Conservation (phyloP, 2,329 filamentous ascomycete genomes). For the Fusarium hostae region DNA sequence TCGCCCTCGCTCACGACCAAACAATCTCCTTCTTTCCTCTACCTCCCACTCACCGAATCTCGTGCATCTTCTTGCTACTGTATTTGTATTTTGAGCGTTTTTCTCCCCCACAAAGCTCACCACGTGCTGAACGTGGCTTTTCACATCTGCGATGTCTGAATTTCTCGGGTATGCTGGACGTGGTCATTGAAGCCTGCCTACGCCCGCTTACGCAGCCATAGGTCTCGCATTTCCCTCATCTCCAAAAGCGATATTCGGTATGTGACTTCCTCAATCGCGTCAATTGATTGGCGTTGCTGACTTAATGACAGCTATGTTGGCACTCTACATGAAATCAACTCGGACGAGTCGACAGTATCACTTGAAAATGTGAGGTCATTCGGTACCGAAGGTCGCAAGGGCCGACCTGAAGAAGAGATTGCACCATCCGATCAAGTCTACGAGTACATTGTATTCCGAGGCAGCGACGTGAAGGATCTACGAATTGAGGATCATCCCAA, state of each 20-base stretch:
- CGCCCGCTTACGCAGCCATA: conserved; percentile 55
- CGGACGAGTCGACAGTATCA: conserved; percentile 94
- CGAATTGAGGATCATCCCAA: conserved; percentile 87
- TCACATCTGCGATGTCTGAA: conserved; percentile 63
- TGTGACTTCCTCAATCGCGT: conserved; percentile 47
- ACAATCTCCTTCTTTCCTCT: conserved; percentile 18
- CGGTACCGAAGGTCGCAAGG: conserved; percentile 90
- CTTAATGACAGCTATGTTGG: conserved; percentile 81
- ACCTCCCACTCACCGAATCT: conserved; percentile 19
- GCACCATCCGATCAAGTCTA: conserved; percentile 87
- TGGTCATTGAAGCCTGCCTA: conserved; percentile 44
- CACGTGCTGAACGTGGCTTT: conserved; percentile 57
- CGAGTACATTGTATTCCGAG: conserved; percentile 98
- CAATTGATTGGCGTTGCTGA: conserved; percentile 45
- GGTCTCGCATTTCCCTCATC: conserved; percentile 94
- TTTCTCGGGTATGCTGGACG: conserved; percentile 64
- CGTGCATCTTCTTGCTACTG: conserved; percentile 34
- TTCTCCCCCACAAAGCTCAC: conserved; percentile 44
- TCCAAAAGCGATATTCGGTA: conserved; percentile 98
- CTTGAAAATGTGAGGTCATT: conserved; percentile 95
- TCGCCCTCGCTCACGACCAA: conserved; percentile 18
- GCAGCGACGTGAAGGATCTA: conserved; percentile 98
- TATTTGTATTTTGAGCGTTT: conserved; percentile 39
- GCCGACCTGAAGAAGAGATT: conserved; percentile 83
- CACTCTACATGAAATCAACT: conserved; percentile 97